Evolutionary conservation across 345 rosid genomes (phyloP).

Genomic region (Bretschneidera sinensis): DNA sequence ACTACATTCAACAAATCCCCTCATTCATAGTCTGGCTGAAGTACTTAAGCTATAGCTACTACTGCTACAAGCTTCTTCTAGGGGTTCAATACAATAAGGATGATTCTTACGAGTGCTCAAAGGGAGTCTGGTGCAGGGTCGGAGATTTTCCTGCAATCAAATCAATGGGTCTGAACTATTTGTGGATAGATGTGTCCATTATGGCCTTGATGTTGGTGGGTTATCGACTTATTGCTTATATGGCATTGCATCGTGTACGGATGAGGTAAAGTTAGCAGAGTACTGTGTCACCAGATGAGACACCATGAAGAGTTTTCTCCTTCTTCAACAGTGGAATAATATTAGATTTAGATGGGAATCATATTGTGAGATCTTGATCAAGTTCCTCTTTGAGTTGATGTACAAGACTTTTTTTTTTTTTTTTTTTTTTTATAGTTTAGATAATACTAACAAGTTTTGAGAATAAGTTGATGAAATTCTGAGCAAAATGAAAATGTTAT

Average conservation of each 20-base stretch:
- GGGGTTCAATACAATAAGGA: conserved; percentile 82
- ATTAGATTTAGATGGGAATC: conserved; percentile 27
- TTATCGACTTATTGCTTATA: conserved; percentile 76
- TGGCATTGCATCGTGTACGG: conserved; percentile 73
- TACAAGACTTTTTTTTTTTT: conserved; percentile 19
- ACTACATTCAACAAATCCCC: conserved; percentile 91
- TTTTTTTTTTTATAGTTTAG: conserved; percentile 11
- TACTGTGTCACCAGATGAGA: background rate
- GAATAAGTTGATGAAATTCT: conserved; percentile 17
- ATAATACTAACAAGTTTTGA: conserved; percentile 20
- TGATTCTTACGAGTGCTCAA: conserved; percentile 73
- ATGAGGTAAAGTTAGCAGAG: conserved; percentile 36
- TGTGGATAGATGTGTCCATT: conserved; percentile 81
- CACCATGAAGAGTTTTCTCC: conserved; percentile 29
- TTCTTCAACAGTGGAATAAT: conserved; percentile 49
- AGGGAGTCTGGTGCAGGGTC: conserved; percentile 68
- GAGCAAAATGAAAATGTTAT: conserved; percentile 9
- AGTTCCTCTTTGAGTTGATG: conserved; percentile 26
- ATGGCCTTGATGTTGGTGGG: conserved; percentile 96
- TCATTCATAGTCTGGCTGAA: conserved; percentile 93
- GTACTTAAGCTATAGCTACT: conserved; percentile 94
- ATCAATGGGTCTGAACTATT: conserved; percentile 69
- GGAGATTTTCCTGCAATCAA: conserved; percentile 80
- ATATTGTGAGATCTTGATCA: conserved; percentile 35
- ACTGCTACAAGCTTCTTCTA: conserved; percentile 91